These are phyloP conservation scores for Apophysomyces sp. DNA, from an alignment of 371 early-diverging fungal species.

Conservation along the genomic window DNA sequence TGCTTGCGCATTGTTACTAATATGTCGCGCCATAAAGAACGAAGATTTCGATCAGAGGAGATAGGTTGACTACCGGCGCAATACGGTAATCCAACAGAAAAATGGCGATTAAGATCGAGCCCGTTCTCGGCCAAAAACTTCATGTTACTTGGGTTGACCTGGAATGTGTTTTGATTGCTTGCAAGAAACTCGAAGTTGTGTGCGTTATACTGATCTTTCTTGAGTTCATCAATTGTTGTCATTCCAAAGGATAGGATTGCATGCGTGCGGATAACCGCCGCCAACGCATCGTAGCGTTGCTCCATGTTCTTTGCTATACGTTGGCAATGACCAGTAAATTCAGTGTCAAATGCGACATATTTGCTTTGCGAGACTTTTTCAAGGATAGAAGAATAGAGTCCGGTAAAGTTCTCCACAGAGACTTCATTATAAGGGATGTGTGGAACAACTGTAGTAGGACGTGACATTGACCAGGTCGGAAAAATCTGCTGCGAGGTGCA, in stretches of 20 bases:
- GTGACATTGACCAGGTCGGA: not conserved
- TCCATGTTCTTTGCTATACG: constrained; percentile 51
- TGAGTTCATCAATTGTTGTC: constrained; percentile 28
- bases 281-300: constrained; percentile 72
- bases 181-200: constrained; percentile 29
- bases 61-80: constrained; percentile 35
- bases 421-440: constrained; percentile 13
- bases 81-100: constrained; percentile 76
- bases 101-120: constrained; percentile 80
- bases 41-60: not conserved
- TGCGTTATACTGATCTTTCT: not conserved
- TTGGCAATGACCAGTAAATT: constrained; percentile 82
- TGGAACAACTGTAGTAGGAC: not conserved
- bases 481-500: too few species aligned
- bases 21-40: constrained; percentile 36
- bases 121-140: constrained; percentile 79
- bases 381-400: constrained; percentile 13
- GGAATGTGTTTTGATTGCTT: constrained; percentile 33
- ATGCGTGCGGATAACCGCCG: constrained; percentile 63
- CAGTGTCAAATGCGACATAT: constrained; percentile 84
- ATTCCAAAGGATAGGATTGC: constrained; percentile 84
- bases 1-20: constrained; percentile 18
- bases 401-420: constrained; percentile 15
- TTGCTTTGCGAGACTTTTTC: constrained; percentile 37
- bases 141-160: constrained; percentile 66